These are phyloP conservation scores for Penicillium sclerotiorum DNA, from an alignment of 2,329 filamentous ascomycete species.

Conservation along the genomic window DNA sequence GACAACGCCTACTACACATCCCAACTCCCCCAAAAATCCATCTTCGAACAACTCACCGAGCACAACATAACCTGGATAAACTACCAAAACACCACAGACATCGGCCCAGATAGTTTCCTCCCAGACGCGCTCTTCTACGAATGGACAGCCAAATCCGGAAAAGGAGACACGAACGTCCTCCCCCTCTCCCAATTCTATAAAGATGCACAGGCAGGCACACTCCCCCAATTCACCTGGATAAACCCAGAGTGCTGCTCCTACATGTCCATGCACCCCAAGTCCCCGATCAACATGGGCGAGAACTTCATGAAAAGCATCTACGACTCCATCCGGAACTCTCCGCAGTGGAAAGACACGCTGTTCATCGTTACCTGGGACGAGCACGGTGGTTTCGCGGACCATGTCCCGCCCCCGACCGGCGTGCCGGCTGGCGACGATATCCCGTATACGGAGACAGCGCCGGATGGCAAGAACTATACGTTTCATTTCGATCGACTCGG, in stretches of 20 bases:
- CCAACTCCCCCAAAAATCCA: slow-evolving; percentile 40
- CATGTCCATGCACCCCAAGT: slow-evolving; percentile 52
- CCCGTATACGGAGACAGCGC: slow-evolving; percentile 36
- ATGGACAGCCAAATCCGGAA: slow-evolving; percentile 30
- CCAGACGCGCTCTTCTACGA: slow-evolving; percentile 39
- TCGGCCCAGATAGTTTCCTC: slow-evolving; percentile 7
- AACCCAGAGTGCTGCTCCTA: slow-evolving; percentile 56
- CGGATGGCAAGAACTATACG: slow-evolving; percentile 31
- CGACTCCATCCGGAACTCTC: slow-evolving; percentile 46
- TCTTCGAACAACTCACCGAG: slow-evolving; percentile 47
- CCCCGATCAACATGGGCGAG: slow-evolving; percentile 49
- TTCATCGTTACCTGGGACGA: slow-evolving; percentile 54
- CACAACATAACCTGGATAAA: slow-evolving; percentile 49
- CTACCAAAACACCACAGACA: slow-evolving; percentile 48
- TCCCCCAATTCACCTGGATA: slow-evolving; percentile 52
- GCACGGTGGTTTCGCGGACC: slow-evolving; percentile 52
- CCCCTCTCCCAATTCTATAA: slow-evolving; percentile 47
- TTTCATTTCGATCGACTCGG: slow-evolving; percentile 36
- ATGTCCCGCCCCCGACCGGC: slow-evolving; percentile 47
- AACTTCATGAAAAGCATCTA: slow-evolving; percentile 51
- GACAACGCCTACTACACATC: slow-evolving; percentile 38
- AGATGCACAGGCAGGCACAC: slow-evolving; percentile 47
- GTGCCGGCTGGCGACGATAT: slow-evolving; percentile 44
- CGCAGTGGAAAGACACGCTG: slow-evolving; percentile 52
- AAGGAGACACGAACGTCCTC: slow-evolving; percentile 38